These are phyloP conservation scores for Vitis vinifera DNA, from an alignment of 164 flowering plant species.

Conservation along the genomic window ASM3070453v1 NC_081809.1:3773001-3773500, in stretches of 20 bases:
- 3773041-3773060: too few relatives aligned
- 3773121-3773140: too few relatives aligned
- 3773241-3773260: constrained; percentile 17
- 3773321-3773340: constrained; percentile 1
- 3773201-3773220: too few relatives aligned
- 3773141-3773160: too few relatives aligned
- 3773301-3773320: neutral
- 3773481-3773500: constrained; percentile 2
- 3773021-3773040: too few relatives aligned
- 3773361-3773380: neutral
- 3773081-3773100: too few relatives aligned
- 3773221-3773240: constrained; percentile 15
- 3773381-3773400: neutral
- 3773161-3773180: too few relatives aligned
- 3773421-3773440: constrained; percentile 2
- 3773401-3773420: neutral
- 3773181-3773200: too few relatives aligned
- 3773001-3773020: too few relatives aligned
- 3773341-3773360: neutral
- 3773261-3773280: constrained; percentile 12
- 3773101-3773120: too few relatives aligned
- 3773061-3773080: too few relatives aligned
- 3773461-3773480: constrained; percentile 20
- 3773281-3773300: constrained; percentile 6
- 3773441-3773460: constrained; percentile 19